Evolutionary conservation across 108 stramenopile species (phyloP).

Genomic region (Licmophora abbreviata): DNA sequence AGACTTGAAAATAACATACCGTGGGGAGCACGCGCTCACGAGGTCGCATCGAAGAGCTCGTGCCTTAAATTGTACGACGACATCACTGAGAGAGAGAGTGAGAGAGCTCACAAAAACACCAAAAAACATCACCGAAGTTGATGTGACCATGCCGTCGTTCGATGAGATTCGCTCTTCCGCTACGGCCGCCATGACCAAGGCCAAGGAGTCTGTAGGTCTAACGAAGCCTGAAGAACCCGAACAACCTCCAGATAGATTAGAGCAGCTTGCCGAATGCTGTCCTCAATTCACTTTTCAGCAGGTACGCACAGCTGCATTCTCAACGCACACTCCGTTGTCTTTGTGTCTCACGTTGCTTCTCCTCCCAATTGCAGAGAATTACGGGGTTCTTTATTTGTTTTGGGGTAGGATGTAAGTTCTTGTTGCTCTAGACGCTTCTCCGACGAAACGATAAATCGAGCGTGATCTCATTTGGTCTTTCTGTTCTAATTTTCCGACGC

Average conservation of each 20-base stretch:
- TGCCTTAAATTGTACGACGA: too few relatives aligned
- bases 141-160: constrained; percentile 18
- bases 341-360: neutral
- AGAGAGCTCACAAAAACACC: too few relatives aligned
- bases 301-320: constrained; percentile 20
- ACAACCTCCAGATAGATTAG: neutral
- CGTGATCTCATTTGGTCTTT: neutral
- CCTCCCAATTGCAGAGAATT: constrained; percentile 21
- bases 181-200: constrained; percentile 13
- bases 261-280: constrained; percentile 32
- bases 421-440: neutral
- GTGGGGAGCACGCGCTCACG: too few relatives aligned
- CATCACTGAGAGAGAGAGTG: too few relatives aligned
- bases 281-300: constrained; percentile 77
- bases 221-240: constrained; percentile 7
- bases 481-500: constrained; percentile 1
- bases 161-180: constrained; percentile 25
- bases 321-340: too few relatives aligned
- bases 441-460: neutral
- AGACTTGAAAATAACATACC: too few relatives aligned
- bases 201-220: constrained; percentile 27
- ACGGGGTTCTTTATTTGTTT: constrained; percentile 67
- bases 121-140: too few relatives aligned
- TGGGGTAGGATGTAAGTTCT: constrained; percentile 51
- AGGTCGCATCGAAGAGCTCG: too few relatives aligned